A percentile compares a stretch with the other conserved stretches of the same genome.
Evolutionary conservation across 176 grass and related monocot species (phyloP).

Genomic region (Melocanna baccifera): DNA sequence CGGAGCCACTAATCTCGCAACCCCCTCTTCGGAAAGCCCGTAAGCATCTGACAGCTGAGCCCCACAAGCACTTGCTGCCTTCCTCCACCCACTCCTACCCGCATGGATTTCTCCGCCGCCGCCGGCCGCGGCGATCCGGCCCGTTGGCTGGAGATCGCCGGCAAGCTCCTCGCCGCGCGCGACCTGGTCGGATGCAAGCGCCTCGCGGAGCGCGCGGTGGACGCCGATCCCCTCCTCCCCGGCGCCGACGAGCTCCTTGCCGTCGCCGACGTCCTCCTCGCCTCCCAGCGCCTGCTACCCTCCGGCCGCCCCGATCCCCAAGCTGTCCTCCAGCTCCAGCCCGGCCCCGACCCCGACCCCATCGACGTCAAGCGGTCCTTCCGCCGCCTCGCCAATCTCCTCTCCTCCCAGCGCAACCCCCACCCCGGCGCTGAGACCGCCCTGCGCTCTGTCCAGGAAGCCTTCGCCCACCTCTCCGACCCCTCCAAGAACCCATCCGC

Average conservation of each 20-base stretch:
- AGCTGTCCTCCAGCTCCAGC: constrained; percentile 49
- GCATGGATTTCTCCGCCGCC: constrained; percentile 56
- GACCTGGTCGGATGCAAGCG: constrained; percentile 93
- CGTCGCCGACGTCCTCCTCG: constrained; percentile 86
- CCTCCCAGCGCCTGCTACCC: constrained; percentile 72
- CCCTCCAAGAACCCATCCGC: constrained; percentile 47
- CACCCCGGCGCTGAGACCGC: constrained; percentile 58
- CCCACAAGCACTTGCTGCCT: constrained; percentile 26
- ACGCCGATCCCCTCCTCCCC: constrained; percentile 61
- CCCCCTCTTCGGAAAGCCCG: not conserved
- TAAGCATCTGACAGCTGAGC: constrained; percentile 20
- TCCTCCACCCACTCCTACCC: not conserved
- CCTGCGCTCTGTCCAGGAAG: constrained; percentile 57
- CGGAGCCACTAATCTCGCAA: not conserved
- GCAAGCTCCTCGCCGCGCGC: constrained; percentile 63
- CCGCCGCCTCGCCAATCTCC: constrained; percentile 67
- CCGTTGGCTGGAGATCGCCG: constrained; percentile 77
- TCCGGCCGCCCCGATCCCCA: constrained; percentile 73
- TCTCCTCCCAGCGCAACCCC: constrained; percentile 46
- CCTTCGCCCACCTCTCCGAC: constrained; percentile 66
- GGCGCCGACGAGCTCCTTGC: constrained; percentile 87
- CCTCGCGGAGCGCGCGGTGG: constrained; percentile 83
- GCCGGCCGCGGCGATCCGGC: constrained; percentile 59
- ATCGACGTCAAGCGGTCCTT: constrained; percentile 50
- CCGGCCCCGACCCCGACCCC: constrained; percentile 19